Percentiles rank a stretch among this genome's conserved stretches.
phyloP scores from a whole-genome alignment of 1,284 basidiomycete genomes.

The Ganoderma leucocontextum region DNA sequence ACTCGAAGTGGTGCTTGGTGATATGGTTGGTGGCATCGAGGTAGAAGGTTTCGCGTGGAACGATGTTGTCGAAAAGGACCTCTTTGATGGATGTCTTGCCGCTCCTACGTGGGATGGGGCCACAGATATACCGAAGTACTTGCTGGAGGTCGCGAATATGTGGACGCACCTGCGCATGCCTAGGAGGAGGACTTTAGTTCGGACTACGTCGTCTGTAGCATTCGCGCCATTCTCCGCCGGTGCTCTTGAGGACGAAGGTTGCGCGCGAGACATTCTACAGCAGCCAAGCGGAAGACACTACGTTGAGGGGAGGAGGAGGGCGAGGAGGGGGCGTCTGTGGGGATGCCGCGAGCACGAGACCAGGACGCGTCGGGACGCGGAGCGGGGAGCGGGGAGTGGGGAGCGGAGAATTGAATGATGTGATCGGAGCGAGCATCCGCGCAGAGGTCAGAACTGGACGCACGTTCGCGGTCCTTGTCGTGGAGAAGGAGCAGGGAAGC shows the following conservation, averaged over 20 bases:
- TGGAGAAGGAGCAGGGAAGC: not conserved
- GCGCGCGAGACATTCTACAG: constrained; percentile 14
- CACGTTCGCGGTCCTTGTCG: constrained; percentile 13
- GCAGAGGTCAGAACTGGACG: not conserved
- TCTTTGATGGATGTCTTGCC: constrained; percentile 95
- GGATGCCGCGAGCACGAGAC: constrained; percentile 14
- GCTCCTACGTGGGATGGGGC: constrained; percentile 57
- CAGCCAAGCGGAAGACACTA: not conserved
- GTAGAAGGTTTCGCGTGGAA: constrained; percentile 90
- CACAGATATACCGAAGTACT: not conserved
- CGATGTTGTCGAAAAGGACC: constrained; percentile 88
- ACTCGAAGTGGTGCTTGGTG: constrained; percentile 85
- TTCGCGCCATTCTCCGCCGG: constrained; percentile 5
- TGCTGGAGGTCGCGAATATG: not conserved
- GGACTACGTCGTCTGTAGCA: constrained; percentile 30
- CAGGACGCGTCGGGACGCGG: constrained; percentile 18
- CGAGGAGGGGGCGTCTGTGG: not conserved
- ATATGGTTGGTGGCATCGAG: constrained; percentile 88
- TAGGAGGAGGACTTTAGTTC: constrained; percentile 81
- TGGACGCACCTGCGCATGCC: constrained; percentile 77
- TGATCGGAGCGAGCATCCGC: not conserved
- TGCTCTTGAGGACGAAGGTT: not conserved
- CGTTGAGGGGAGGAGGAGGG: not conserved
- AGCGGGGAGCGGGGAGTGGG: not conserved
- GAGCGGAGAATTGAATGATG: not conserved